A percentile compares a stretch with the other conserved stretches of the same genome.
Evolutionary conservation across 371 early-diverging fungal genomes (phyloP).

Genomic region (Lichtheimia hyalospora): DNA sequence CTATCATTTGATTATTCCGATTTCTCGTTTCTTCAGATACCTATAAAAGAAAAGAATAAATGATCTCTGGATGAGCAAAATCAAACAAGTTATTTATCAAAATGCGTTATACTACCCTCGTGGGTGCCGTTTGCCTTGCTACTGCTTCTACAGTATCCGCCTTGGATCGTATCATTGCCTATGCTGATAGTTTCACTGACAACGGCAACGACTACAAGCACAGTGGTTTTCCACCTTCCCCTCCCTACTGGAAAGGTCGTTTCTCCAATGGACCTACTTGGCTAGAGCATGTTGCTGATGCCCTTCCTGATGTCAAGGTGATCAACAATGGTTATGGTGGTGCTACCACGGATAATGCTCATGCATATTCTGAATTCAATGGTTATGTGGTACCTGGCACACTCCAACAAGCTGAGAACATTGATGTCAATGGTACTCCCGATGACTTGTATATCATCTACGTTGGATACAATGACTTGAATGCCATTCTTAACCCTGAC

Average conservation of each 20-base stretch:
- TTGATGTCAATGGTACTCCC: slow-evolving; percentile 10
- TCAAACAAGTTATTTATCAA: background rate
- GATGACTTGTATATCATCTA: slow-evolving; percentile 20
- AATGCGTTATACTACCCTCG: background rate
- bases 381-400: slow-evolving; percentile 19
- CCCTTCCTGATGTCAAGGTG: slow-evolving; percentile 24
- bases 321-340: slow-evolving; percentile 54
- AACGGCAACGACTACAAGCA: slow-evolving; percentile 22
- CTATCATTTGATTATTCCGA: too few species aligned
- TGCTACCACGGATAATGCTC: slow-evolving; percentile 51
- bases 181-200: slow-evolving; percentile 28
- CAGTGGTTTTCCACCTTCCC: slow-evolving; percentile 21
- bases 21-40: too few species aligned
- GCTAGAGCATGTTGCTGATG: slow-evolving; percentile 47
- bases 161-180: slow-evolving; percentile 20
- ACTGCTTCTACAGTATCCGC: slow-evolving; percentile 13
- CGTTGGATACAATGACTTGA: slow-evolving; percentile 28
- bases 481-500: slow-evolving; percentile 21
- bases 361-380: slow-evolving; percentile 16
- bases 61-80: background rate
- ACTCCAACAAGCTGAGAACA: slow-evolving; percentile 17
- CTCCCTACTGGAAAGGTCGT: slow-evolving; percentile 49
- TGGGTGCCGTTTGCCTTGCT: slow-evolving; percentile 10
- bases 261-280: slow-evolving; percentile 59
- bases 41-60: background rate